A percentile compares a stretch with the other conserved stretches of the same genome.
phyloP scores from a whole-genome alignment of 345 rosid genomes.

The Microthlaspi erraticum region DNA sequence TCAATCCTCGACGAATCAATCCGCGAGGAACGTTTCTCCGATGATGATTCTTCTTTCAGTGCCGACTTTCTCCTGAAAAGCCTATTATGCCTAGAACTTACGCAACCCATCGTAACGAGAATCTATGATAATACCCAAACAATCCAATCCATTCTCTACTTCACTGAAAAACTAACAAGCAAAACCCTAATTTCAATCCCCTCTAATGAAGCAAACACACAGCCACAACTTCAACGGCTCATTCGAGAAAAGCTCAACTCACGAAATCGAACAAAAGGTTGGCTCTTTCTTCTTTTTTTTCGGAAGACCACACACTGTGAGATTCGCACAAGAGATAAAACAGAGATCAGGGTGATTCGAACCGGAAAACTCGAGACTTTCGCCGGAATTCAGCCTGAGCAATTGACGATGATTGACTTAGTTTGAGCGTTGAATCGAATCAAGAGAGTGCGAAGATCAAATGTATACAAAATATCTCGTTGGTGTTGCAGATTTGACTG shows the following conservation, averaged over 20 bases:
- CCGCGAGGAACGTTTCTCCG: conserved; percentile 55
- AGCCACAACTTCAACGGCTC: conserved; percentile 8
- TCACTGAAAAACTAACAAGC: not conserved
- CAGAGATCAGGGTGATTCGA: conserved; percentile 24
- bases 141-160: conserved; percentile 1
- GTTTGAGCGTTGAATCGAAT: not conserved
- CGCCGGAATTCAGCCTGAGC: conserved; percentile 10
- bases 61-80: conserved; percentile 44
- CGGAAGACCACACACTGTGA: conserved; percentile 11
- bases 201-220: conserved; percentile 2
- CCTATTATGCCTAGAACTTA: conserved; percentile 63
- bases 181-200: not conserved
- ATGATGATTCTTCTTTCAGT: conserved; percentile 53
- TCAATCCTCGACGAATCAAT: conserved; percentile 62
- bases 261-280: conserved; percentile 18
- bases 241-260: not conserved
- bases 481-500: conserved; percentile 38
- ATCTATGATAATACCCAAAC: not conserved
- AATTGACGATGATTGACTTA: conserved; percentile 6
- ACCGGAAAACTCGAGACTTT: conserved; percentile 32
- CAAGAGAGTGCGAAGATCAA: conserved; percentile 6
- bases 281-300: conserved; percentile 19
- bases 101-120: conserved; percentile 70
- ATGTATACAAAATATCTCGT: conserved; percentile 7
- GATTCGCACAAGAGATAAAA: conserved; percentile 6